Base-by-base conservation (phyloP, 1,139 yeast species). In the Yamadazyma blattariae region DNA sequence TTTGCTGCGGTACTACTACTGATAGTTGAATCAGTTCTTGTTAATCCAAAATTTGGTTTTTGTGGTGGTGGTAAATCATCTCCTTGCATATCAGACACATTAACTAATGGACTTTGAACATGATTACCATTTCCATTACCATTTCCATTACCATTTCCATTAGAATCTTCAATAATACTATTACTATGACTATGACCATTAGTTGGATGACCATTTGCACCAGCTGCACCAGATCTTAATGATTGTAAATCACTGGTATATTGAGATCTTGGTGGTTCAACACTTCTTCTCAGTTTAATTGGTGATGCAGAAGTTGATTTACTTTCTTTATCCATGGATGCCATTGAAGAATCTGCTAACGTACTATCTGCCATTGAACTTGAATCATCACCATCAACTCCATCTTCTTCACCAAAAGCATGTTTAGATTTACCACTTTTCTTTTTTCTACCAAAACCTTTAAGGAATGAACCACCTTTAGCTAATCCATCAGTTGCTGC, bases 51-150 rank as follows among this genome's bases (percentile, higher is more conserved):
- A 18, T 38, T 47, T 57, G 67, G 40, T 53, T 57, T 51, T 44
- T 72, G 74, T 20, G 72, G 71, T 13, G 71, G 61, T 27, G 75
- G 74, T 36, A 68, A 57, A 10, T 45, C 41, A 25, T 71, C 65
- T 15, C 61, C 54, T 33, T 55, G 54, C 35, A 67, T 49, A 41
- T 67, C 64, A 19, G 73, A 73, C 13, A 17, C 16, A 20, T 42
- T 17, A 6, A 15, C 27, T 17, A n/a, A n/a, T 8, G 27, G 27
- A 5, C n/a, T 15, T 13, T 22, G 10, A 12, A 14, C 17, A 7
- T 22, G 20, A 20, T 22, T 25, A 11, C 8, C 26, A 12, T 29
- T 11, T 13, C 16, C 20, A n/a, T 29, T 20, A 15, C 12, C 15
- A 13, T 21, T 26, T 5, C 16, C 14, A 3, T 24, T 27, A 11